A percentile compares a stretch with the other conserved stretches of the same genome.
These are phyloP conservation scores for Sherardia arvensis DNA, from an alignment of 257 asterid genomes.

Conservation along the genomic window DNA sequence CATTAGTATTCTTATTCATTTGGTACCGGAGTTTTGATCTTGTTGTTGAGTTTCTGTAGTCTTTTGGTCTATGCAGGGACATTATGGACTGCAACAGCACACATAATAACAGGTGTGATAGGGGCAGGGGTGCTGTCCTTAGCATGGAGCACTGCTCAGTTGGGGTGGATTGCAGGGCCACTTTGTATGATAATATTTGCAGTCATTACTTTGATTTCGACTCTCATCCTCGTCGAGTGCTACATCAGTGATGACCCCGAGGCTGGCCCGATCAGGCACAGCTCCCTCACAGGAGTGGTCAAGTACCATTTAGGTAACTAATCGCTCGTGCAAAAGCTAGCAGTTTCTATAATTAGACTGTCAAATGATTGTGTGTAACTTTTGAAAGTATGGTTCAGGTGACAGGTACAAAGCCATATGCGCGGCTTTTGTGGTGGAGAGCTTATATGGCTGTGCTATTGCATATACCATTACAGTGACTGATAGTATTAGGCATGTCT, in stretches of 20 bases:
- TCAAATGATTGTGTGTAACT: background rate
- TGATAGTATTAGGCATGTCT: constrained; percentile 15
- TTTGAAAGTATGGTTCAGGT: constrained; percentile 17
- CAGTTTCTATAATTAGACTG: too few species aligned
- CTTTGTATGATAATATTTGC: constrained; percentile 51
- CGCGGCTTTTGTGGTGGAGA: constrained; percentile 28
- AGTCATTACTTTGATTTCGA: constrained; percentile 41
- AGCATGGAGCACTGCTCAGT: constrained; percentile 72
- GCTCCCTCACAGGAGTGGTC: constrained; percentile 60
- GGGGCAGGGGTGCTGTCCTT: constrained; percentile 80
- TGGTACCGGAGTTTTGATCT: background rate
- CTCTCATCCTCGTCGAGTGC: constrained; percentile 47
- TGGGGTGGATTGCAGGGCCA: constrained; percentile 90
- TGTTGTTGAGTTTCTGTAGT: background rate
- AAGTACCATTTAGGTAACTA: constrained; percentile 22
- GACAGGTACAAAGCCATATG: constrained; percentile 22
- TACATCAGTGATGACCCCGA: constrained; percentile 33
- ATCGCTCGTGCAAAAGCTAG: background rate
- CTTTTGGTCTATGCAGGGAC: constrained; percentile 38
- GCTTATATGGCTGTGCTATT: constrained; percentile 30
- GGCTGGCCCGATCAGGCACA: constrained; percentile 25
- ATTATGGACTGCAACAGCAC: constrained; percentile 59
- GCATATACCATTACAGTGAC: constrained; percentile 37
- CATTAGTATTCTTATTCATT: background rate
- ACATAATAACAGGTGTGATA: constrained; percentile 71